These are phyloP conservation scores for Pichia paraexigua DNA, from an alignment of 805 yeast genomes.

Conservation along the genomic window DNA sequence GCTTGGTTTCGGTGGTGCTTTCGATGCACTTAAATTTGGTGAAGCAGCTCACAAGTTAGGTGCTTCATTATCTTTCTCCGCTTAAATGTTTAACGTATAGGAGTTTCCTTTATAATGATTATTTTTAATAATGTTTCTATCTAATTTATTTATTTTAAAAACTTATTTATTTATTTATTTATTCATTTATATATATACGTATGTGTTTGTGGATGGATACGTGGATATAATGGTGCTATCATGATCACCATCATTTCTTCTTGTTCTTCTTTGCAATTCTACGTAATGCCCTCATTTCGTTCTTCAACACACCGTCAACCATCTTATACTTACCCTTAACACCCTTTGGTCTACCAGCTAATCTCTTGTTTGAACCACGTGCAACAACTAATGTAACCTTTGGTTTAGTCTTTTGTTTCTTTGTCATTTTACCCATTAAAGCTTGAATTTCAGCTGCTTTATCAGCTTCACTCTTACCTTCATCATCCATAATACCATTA, in stretches of 20 bases:
- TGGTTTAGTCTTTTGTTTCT: constrained; percentile 62
- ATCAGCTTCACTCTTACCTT: constrained; percentile 81
- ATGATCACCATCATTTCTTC: constrained; percentile 30
- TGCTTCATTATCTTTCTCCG: constrained; percentile 86
- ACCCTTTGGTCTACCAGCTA: constrained; percentile 94
- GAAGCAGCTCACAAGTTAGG: constrained; percentile 99
- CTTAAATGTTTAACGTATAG: constrained; percentile 37
- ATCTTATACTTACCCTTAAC: constrained; percentile 95
- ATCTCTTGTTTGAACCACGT: constrained; percentile 72
- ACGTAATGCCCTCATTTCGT: constrained; percentile 88
- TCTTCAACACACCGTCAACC: constrained; percentile 98
- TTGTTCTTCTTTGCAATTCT: constrained; percentile 84
- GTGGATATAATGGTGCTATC: too few species aligned
- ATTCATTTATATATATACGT: not conserved
- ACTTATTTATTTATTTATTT: not conserved
- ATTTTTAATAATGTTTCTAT: not conserved
- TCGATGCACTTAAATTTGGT: constrained; percentile 89
- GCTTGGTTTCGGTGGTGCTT: constrained; percentile 93
- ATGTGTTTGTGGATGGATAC: too few species aligned
- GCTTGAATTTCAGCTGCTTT: constrained; percentile 89
- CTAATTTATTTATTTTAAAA: not conserved
- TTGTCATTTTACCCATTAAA: constrained; percentile 73
- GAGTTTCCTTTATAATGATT: not conserved
- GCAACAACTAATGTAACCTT: constrained; percentile 88
- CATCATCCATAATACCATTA: constrained; percentile 82